A percentile compares a stretch with the other conserved stretches of the same genome.
phyloP scores from a whole-genome alignment of 2,329 filamentous ascomycete genomes.

The Lachnellula subtilissima region DNA sequence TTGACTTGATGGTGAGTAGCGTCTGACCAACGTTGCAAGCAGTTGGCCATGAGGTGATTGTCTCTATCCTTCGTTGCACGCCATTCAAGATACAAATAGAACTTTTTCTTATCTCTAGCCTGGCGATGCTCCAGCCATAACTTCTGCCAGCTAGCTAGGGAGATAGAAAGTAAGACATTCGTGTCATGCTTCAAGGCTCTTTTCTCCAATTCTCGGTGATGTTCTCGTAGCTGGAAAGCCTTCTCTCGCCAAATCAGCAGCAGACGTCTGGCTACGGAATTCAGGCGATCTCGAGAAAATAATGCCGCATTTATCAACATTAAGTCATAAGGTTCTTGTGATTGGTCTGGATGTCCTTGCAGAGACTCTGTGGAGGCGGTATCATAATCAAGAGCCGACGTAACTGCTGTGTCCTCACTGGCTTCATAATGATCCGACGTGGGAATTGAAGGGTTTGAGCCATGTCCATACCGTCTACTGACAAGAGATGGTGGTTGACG shows the following conservation, averaged over 20 bases:
- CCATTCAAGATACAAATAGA: slow-evolving; percentile 51
- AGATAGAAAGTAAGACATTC: slow-evolving; percentile 45
- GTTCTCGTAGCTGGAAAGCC: slow-evolving; percentile 31
- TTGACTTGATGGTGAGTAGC: slow-evolving; percentile 59
- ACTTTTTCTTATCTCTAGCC: slow-evolving; percentile 42
- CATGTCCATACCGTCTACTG: slow-evolving; percentile 1
- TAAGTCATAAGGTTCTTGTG: slow-evolving; percentile 9
- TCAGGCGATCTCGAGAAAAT: slow-evolving; percentile 21
- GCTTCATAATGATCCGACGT: slow-evolving; percentile 19
- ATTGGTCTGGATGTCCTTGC: background rate
- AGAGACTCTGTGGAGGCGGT: background rate
- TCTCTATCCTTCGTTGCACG: slow-evolving; percentile 61
- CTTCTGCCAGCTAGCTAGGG: slow-evolving; percentile 46
- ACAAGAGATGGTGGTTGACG: slow-evolving; percentile 14
- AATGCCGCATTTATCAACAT: slow-evolving; percentile 23
- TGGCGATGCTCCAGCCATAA: slow-evolving; percentile 27
- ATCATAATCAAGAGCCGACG: slow-evolving; percentile 19
- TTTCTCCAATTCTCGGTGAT: slow-evolving; percentile 35
- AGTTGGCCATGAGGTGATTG: slow-evolving; percentile 58
- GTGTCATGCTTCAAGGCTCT: slow-evolving; percentile 47
- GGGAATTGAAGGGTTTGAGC: slow-evolving; percentile 7
- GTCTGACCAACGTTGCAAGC: slow-evolving; percentile 65
- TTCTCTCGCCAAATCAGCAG: slow-evolving; percentile 25
- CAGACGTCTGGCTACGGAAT: slow-evolving; percentile 12
- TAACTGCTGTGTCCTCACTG: slow-evolving; percentile 23